These are phyloP conservation scores for Elymus sibiricus DNA, from an alignment of 176 grass and related monocot species.

Conservation along the genomic window DNA sequence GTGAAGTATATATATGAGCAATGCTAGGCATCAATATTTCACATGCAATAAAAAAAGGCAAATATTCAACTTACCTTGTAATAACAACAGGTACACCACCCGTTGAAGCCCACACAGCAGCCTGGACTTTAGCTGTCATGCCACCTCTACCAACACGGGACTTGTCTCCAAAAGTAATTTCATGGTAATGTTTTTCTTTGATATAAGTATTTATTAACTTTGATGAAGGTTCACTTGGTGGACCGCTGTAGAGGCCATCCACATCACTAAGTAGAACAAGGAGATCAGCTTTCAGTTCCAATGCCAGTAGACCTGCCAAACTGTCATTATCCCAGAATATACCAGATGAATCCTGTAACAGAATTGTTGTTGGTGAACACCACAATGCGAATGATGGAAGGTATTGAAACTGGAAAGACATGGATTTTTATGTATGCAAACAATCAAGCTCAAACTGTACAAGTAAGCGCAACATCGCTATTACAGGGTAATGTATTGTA, in stretches of 20 bases:
- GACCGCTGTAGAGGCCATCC: slow-evolving; percentile 91
- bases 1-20: neutral
- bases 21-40: neutral
- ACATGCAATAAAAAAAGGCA: neutral
- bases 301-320: slow-evolving; percentile 87
- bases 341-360: slow-evolving; percentile 87
- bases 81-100: slow-evolving; percentile 90
- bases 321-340: slow-evolving; percentile 99
- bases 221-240: slow-evolving; percentile 77
- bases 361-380: slow-evolving; percentile 1
- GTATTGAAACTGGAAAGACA: neutral
- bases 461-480: neutral
- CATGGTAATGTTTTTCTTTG: slow-evolving; percentile 80
- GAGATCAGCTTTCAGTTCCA: slow-evolving; percentile 89
- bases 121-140: slow-evolving; percentile 97
- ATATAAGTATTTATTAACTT: slow-evolving; percentile 89
- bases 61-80: slow-evolving; percentile 50
- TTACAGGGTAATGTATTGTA: slow-evolving; percentile 12
- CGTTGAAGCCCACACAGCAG: slow-evolving; percentile 72
- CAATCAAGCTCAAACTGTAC: neutral
- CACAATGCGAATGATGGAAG: neutral
- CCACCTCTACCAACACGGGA: slow-evolving; percentile 96
- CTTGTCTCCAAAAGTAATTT: slow-evolving; percentile 97
- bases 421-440: slow-evolving; percentile 8
- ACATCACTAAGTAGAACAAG: slow-evolving; percentile 95